Evolutionary conservation across 129 eudicot genomes (phyloP), one percentile per base, ranked within the genome.

Genomic region (Smallanthus sonchifolius): DNA sequence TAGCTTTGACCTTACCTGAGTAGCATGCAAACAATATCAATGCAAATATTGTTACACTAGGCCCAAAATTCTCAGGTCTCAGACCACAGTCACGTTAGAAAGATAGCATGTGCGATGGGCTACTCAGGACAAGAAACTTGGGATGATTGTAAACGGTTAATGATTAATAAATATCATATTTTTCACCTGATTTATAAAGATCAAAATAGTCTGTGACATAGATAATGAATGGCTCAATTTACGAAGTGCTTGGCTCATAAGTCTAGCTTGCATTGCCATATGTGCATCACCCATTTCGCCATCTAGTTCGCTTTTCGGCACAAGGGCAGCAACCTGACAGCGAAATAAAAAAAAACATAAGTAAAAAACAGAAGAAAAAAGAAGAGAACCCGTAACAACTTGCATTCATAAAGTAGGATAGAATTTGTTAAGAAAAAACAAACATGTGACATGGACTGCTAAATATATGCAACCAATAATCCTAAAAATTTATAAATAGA

Each of bases 211-310:
- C 64, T 90, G 96, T 61, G 98, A 90, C 55, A 83, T 59, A 15
- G 98, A 90, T 65, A 94, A 73, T 4, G 98, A 94, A 81, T 94
- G 98, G 76, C 97, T 90, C 77, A 94, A 64, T 88, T 94, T 94
- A 40, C 98, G 96, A n/a, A 94, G 91, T 40, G 98, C 98, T 65
- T 94, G 98, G 70, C 98, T 94, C 98, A 94, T 94, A 79, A 94
- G 86, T 75, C 98, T 94, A 65, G 98, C 98, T 88, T 94, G 98
- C 98, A 94, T 94, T 57, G 98, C 98, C 97, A 94, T 86, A 70
- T 94, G 98, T 52, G 98, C 98, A 81, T 94, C 97, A 48, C 97
- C 98, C 97, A 94, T 94, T 79, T 94, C 97, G 17, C 98, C 98
- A 75, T 94, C 98, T 65, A 90, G 98, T 80, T 94, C 98, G 73